phyloP scores from a whole-genome alignment of 225 moss, liverwort and hornwort species.

The Rhytidiadelphus loreus region DNA sequence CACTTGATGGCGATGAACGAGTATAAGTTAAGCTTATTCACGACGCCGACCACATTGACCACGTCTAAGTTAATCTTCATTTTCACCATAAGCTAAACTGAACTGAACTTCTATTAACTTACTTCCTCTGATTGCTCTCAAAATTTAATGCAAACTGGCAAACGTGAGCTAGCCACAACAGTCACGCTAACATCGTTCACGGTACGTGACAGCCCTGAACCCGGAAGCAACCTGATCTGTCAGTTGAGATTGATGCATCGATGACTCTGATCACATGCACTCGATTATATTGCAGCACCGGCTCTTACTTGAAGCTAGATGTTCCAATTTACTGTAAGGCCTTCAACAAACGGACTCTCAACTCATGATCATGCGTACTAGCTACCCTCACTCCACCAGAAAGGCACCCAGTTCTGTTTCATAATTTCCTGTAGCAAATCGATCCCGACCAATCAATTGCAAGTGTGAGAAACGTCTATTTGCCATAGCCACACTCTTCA shows the following conservation, averaged over 20 bases:
- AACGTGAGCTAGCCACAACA: neutral
- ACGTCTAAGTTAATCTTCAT: neutral
- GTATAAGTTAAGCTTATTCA: neutral
- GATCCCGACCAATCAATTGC: neutral
- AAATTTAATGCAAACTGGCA: neutral
- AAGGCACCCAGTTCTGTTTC: too few species aligned
- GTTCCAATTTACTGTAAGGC: neutral
- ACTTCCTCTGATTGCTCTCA: neutral
- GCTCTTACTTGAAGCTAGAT: neutral
- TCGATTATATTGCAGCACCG: neutral
- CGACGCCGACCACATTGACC: neutral
- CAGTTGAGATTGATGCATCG: neutral
- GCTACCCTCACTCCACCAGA: neutral
- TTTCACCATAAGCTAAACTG: neutral
- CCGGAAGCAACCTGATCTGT: neutral
- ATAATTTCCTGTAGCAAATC: neutral
- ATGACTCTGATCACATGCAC: neutral
- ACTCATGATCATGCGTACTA: neutral
- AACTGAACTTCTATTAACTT: neutral
- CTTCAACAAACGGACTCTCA: neutral
- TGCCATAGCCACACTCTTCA: too few species aligned
- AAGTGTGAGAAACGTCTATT: neutral
- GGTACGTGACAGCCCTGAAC: neutral
- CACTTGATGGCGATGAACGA: neutral
- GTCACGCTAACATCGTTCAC: neutral